Evolutionary conservation across 768 basidiomycete genomes (phyloP).

Genomic region (Serendipita sp.): DNA sequence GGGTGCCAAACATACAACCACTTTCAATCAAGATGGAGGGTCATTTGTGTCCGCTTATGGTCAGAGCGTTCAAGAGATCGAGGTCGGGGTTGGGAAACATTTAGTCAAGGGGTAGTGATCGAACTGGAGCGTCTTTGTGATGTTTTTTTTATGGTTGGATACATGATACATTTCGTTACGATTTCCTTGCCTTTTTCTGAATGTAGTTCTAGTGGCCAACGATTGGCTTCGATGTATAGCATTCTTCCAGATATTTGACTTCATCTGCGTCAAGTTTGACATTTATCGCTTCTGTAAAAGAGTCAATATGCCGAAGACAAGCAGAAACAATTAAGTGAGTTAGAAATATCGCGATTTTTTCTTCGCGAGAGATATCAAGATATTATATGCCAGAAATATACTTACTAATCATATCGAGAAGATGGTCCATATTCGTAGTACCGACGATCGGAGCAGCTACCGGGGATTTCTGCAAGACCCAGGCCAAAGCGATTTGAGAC

Average conservation of each 20-base stretch:
- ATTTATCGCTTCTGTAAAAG: slow-evolving; percentile 8
- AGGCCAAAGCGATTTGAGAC: slow-evolving; percentile 30
- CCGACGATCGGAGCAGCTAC: slow-evolving; percentile 31
- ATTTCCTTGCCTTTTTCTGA: too few species aligned
- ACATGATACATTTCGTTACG: not conserved
- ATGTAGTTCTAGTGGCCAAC: slow-evolving; percentile 6
- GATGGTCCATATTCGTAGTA: slow-evolving; percentile 24
- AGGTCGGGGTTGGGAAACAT: not conserved
- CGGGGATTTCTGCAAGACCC: slow-evolving; percentile 22
- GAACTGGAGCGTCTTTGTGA: not conserved
- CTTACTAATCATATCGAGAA: slow-evolving; percentile 26
- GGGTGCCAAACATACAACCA: not conserved
- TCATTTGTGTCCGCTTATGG: not conserved
- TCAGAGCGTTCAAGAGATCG: slow-evolving; percentile 5
- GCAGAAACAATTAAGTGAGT: not conserved
- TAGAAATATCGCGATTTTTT: not conserved
- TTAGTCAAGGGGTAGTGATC: not conserved
- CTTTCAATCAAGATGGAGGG: too few species aligned
- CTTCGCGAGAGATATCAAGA: too few species aligned
- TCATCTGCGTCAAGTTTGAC: slow-evolving; percentile 18
- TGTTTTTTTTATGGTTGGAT: not conserved
- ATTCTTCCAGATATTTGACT: slow-evolving; percentile 19
- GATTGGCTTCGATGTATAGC: slow-evolving; percentile 13
- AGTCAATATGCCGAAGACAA: not conserved
- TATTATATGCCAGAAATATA: not conserved